Conservation (phyloP, 2,329 filamentous ascomycete genomes). For the Nemania bipapillata region DNA sequence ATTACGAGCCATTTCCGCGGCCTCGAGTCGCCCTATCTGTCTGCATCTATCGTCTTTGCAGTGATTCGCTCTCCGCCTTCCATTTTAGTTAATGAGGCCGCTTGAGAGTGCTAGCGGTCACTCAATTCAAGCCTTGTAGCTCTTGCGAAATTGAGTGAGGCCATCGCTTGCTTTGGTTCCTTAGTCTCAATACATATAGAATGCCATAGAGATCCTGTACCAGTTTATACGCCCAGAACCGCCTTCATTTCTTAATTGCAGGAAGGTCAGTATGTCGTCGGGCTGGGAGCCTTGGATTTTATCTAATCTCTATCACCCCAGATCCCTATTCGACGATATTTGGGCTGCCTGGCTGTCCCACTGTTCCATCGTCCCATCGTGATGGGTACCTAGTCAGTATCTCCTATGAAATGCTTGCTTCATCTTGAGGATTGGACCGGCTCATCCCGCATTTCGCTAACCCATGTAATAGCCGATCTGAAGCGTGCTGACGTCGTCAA, state of each 20-base stretch:
- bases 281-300: neutral
- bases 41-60: slow-evolving; percentile 22
- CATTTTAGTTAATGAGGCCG: neutral
- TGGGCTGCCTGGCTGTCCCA: slow-evolving; percentile 1
- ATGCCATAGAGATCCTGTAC: neutral
- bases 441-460: slow-evolving; percentile 35
- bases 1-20: slow-evolving; percentile 9
- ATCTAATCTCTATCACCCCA: neutral
- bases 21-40: slow-evolving; percentile 20
- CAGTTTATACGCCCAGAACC: neutral
- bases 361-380: slow-evolving; percentile 1
- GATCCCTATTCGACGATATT: neutral
- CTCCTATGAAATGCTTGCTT: slow-evolving; percentile 4
- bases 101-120: neutral
- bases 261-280: neutral
- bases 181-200: neutral
- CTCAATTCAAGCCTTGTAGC: neutral
- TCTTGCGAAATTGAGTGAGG: neutral
- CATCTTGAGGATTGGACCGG: slow-evolving; percentile 24
- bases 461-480: slow-evolving; percentile 32
- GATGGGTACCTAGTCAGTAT: neutral
- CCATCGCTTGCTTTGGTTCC: neutral
- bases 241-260: neutral
- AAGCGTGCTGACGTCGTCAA: slow-evolving; percentile 30
- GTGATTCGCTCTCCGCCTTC: slow-evolving; percentile 18